Conservation (phyloP, 345 rosid species). For the Eucalyptus sideroxylon region DNA sequence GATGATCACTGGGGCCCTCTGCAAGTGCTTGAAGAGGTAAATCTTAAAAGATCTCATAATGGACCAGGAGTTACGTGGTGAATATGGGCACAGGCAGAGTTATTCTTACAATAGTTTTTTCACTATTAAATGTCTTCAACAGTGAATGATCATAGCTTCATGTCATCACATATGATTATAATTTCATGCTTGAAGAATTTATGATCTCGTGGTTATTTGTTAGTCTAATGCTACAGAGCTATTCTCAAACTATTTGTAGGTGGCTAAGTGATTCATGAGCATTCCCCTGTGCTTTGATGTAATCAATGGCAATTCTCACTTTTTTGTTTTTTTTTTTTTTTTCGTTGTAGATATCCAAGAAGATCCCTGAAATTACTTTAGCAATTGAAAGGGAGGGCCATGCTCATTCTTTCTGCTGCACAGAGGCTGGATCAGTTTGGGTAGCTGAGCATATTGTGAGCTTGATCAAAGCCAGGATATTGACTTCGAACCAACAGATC, state of each 20-base stretch:
- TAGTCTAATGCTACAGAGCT: neutral
- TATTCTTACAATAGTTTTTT: neutral
- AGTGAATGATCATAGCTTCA: neutral
- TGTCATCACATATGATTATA: neutral
- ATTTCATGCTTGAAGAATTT: neutral
- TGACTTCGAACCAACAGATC: neutral
- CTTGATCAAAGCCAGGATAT: slow-evolving; percentile 18
- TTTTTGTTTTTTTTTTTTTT: neutral
- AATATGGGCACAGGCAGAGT: neutral
- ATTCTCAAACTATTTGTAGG: neutral
- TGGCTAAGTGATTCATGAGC: neutral
- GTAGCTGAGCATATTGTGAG: slow-evolving; percentile 51
- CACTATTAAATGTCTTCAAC: neutral
- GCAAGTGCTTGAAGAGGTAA: slow-evolving; percentile 66
- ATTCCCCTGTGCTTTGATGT: neutral
- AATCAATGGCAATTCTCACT: neutral
- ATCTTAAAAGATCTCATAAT: neutral
- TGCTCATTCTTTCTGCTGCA: slow-evolving; percentile 62
- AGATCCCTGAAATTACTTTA: slow-evolving; percentile 34
- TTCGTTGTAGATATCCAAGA: slow-evolving; percentile 38
- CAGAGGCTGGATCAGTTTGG: slow-evolving; percentile 73
- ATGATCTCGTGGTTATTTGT: neutral
- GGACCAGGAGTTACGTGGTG: neutral
- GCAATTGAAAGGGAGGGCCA: slow-evolving; percentile 79
- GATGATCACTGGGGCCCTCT: slow-evolving; percentile 92